Evolutionary conservation across 176 grass and related monocot genomes (phyloP), one percentile per base, ranked within the genome.

Genomic region (Phyllostachys edulis): DNA sequence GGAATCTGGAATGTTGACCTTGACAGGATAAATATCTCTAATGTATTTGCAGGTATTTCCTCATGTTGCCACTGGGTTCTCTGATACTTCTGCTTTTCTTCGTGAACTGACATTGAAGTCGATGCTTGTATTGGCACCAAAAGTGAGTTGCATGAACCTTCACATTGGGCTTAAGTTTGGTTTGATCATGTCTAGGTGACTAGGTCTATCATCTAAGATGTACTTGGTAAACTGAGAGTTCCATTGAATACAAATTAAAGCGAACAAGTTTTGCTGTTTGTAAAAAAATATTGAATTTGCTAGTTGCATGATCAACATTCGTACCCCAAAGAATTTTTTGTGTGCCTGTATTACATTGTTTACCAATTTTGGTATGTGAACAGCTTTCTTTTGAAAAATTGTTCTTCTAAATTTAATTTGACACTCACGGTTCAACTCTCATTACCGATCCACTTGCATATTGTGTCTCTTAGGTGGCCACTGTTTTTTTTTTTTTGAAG

Each of bases 51-150:
- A 99, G 97, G 93, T 99, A 79, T 99, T 96, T 56, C 97, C 93
- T 87, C 84, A 99, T 86, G 91, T 99, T 80, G 97, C 93, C 42
- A 96, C 90, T 81, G 97, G 97, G n/a, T 99, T 99, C 71, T 89
- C 93, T n/a, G 97, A 99, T 96, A 96, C 93, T 71, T 91, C 91
- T 56, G 90, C 90, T 29, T 88, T 92, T 62, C 94, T 99, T 79
- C 97, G 93, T 83, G 93, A 99, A 81, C 55, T 99, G 75, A 99
- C 97, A 62, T 82, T 99, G 76, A 99, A 99, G 85, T 90, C 97
- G 3, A 99, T 99, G 97, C 97, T 99, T 15, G 73, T 96, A 84
- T 89, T 99, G 80, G 97, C 89, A 47, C 97, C 97, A 71, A 99
- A 99, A 91, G 96, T 97, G 85, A 94, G 82, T 88, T 67, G 46